Conservation (phyloP, 2,329 filamentous ascomycete genomes). For the Epichloe gansuensis region DNA sequence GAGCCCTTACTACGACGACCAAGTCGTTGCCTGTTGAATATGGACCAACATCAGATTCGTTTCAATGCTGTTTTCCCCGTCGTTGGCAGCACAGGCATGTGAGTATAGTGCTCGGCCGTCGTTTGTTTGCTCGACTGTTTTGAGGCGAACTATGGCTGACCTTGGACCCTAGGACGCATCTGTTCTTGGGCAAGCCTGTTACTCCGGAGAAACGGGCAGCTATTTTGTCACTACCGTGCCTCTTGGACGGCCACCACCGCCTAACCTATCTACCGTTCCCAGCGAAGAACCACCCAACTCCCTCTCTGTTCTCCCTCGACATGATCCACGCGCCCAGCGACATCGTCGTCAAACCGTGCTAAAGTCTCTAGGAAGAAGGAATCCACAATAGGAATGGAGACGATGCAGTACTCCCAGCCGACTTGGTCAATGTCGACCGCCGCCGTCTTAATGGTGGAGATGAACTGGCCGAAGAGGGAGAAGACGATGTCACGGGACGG, state of each 20-base stretch:
- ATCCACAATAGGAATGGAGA: no score
- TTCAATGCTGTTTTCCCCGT: conserved; percentile 63
- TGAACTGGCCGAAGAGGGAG: conserved; percentile 37
- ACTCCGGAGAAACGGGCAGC: conserved; percentile 47
- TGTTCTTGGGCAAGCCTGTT: conserved; percentile 49
- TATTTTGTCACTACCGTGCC: conserved; percentile 41
- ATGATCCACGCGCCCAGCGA: conserved; percentile 32
- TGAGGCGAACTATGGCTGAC: background rate
- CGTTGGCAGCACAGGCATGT: conserved; percentile 52
- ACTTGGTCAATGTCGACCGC: conserved; percentile 25
- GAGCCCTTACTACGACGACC: conserved; percentile 48
- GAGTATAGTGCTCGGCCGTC: conserved; percentile 9
- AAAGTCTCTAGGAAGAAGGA: no score
- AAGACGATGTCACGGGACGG: conserved; percentile 39
- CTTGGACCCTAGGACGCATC: conserved; percentile 21
- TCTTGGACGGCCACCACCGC: conserved; percentile 35
- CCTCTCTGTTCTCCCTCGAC: conserved; percentile 21
- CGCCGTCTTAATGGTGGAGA: conserved; percentile 20
- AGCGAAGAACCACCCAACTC: background rate
- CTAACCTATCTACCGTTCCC: conserved; percentile 13
- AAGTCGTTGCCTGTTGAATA: conserved; percentile 58
- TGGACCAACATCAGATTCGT: conserved; percentile 54
- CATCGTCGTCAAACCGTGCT: conserved; percentile 13
- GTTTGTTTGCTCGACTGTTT: no score
- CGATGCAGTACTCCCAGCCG: conserved; percentile 33